A percentile compares a stretch with the other conserved stretches of the same genome.
Evolutionary conservation across 768 basidiomycete genomes (phyloP).

Genomic region (Mycena rebaudengoi): DNA sequence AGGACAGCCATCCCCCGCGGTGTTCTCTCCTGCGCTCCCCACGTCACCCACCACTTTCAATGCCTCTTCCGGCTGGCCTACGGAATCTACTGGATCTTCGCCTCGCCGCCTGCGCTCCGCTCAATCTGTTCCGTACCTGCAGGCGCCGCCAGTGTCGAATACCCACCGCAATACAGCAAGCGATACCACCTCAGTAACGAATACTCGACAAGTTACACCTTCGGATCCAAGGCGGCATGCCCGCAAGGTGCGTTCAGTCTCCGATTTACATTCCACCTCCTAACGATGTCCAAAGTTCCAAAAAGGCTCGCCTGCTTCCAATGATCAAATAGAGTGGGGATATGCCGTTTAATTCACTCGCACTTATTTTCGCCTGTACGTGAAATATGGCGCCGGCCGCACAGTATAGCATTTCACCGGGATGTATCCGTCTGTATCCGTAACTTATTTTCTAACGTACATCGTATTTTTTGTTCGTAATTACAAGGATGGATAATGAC

Average conservation of each 20-base stretch:
- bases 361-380: no score
- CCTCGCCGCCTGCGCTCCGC: constrained; percentile 13
- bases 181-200: constrained; percentile 2
- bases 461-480: neutral
- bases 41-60: constrained; percentile 48
- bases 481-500: no score
- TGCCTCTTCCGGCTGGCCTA: constrained; percentile 31
- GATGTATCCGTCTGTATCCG: no score
- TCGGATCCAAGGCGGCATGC: neutral
- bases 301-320: constrained; percentile 26
- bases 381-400: no score
- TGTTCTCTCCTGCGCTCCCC: constrained; percentile 41
- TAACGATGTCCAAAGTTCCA: constrained; percentile 7
- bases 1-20: no score
- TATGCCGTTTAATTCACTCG: constrained; percentile 44
- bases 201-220: neutral
- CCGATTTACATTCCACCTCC: neutral
- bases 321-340: constrained; percentile 48
- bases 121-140: constrained; percentile 18
- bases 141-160: neutral
- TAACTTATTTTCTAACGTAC: no score
- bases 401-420: neutral
- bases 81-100: neutral
- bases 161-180: constrained; percentile 17
- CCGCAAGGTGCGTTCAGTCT: neutral